Evolutionary conservation across 495 filamentous ascomycete species (phyloP), one percentile per base, ranked within the genome.

Genomic region (Xylaria grammica): DNA sequence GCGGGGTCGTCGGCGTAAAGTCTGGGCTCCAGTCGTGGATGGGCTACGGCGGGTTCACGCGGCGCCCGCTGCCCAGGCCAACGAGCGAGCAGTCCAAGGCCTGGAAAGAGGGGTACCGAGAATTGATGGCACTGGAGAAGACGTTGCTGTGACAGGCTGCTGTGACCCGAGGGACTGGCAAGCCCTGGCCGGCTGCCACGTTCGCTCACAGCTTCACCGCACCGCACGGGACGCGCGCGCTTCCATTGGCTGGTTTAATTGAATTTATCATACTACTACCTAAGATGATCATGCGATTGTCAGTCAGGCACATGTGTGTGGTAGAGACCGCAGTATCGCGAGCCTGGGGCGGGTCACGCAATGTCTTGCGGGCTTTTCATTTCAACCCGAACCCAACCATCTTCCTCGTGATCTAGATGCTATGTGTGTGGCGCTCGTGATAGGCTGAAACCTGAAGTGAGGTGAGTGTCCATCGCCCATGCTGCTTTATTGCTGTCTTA

Each of bases 1-100:
- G 86, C 9, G 90, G 90, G 44, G 92, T 94, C 65, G 88, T 91
- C 3, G 91, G 91, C 3, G 92, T 92, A 45, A 94, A 96, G 85
- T 84, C 85, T 54, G 91, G 89, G 10, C 86, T 96, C 68, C 87
- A 91, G 74, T 80, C 79, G 20, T 92, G 91, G 73, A 87, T 86
- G 69, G 90, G 90, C n/a, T 91, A 91, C 68, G 89, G 88, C 27
- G 89, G 89, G 3, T 85, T 79, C 65, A 86, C 88, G 17, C 79
- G 89, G 22, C 76, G 81, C 63, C 89, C 89, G 55, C 77, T 91
- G 65, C 82, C 78, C 66, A 77, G 83, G 65, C 72, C 90, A 48
- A 76, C 78, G 13, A 73, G 85, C 69, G 74, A 78, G 17, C 85
- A 89, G 70, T 82, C 77, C 22, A 77, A 76, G 30, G 82, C 84